Evolutionary conservation across 225 moss, liverwort and hornwort genomes (phyloP).

Genomic region (Pleurozium schreberi): DNA sequence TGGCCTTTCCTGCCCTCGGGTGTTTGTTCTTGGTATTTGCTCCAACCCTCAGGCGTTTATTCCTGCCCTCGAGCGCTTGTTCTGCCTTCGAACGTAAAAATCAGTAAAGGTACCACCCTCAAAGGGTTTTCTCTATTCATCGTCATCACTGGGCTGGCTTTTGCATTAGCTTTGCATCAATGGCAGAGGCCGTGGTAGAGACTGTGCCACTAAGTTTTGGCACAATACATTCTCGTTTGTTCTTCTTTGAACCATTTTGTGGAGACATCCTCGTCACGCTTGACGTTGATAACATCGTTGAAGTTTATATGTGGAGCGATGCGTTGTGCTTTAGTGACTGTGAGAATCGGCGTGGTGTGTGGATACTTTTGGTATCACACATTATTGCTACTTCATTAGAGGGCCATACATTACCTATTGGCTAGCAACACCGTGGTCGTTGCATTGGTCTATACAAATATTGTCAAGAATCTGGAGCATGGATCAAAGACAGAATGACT

Average conservation of each 20-base stretch:
- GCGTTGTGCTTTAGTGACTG: background rate
- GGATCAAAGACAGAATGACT: background rate
- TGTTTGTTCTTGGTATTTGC: no score
- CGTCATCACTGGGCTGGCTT: no score
- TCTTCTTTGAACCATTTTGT: background rate
- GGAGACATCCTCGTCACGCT: background rate
- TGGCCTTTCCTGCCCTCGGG: no score
- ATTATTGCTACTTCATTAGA: background rate
- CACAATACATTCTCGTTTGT: background rate
- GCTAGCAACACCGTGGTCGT: background rate
- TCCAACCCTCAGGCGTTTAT: no score
- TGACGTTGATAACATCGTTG: no score
- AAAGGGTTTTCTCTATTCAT: no score
- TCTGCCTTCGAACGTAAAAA: no score
- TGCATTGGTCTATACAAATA: background rate
- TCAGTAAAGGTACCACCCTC: no score
- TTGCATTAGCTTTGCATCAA: background rate
- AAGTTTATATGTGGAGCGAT: background rate
- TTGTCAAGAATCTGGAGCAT: background rate
- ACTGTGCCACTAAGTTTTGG: background rate
- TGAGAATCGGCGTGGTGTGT: background rate
- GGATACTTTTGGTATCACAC: background rate
- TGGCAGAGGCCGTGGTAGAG: background rate
- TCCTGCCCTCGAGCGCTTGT: no score
- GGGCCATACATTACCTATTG: background rate